Evolutionary conservation across 1,139 yeast genomes (phyloP).

Genomic region (Pichia inconspicua): DNA sequence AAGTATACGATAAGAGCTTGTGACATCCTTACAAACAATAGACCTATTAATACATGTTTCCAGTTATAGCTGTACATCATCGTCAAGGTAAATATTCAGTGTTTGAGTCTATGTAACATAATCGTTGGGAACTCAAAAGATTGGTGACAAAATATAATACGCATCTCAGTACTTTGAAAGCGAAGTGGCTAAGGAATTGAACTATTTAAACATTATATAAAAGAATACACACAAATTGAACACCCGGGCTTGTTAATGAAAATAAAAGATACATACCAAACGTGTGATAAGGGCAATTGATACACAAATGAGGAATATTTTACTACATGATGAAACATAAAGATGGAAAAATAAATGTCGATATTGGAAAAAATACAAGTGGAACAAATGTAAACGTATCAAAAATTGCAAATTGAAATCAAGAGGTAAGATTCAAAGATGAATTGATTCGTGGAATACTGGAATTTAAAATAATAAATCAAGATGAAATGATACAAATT

Average conservation of each 20-base stretch:
- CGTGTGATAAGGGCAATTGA: neutral
- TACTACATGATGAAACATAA: neutral
- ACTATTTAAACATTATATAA: no score
- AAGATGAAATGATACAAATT: neutral
- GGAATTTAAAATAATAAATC: neutral
- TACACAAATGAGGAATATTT: neutral
- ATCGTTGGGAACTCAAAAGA: no score
- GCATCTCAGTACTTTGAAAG: neutral
- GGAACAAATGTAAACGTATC: neutral
- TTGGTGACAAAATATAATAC: neutral
- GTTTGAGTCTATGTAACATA: no score
- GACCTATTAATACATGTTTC: neutral
- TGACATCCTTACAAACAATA: constrained; percentile 12
- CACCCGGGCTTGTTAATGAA: neutral
- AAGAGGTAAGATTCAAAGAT: neutral
- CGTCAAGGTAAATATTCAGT: no score
- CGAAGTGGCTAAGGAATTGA: neutral
- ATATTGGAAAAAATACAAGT: neutral
- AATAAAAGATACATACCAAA: neutral
- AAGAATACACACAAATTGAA: neutral
- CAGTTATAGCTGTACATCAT: neutral
- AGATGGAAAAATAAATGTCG: neutral
- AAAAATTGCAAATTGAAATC: neutral
- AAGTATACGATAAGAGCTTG: constrained; percentile 34
- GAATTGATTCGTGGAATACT: neutral